Percentiles rank a stretch among this genome's conserved stretches.
Evolutionary conservation across 1,284 basidiomycete species (phyloP).

Genomic region (Singerocomus inundabilis): DNA sequence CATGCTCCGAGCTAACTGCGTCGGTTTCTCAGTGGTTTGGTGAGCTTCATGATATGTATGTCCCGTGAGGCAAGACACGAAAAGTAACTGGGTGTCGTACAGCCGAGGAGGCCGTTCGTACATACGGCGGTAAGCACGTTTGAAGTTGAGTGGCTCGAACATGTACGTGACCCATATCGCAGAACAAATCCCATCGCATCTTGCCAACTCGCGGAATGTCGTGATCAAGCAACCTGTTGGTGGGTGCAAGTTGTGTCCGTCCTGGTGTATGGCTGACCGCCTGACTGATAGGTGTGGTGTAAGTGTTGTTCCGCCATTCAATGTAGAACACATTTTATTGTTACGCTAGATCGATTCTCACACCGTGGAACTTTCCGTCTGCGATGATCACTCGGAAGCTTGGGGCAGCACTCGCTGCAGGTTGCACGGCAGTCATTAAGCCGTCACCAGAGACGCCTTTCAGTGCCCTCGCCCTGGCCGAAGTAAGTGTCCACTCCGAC

Average conservation of each 20-base stretch:
- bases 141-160: background rate
- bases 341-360: slow-evolving; percentile 64
- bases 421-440: slow-evolving; percentile 95
- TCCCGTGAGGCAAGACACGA: background rate
- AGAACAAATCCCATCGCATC: slow-evolving; percentile 83
- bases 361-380: slow-evolving; percentile 92
- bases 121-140: slow-evolving; percentile 63
- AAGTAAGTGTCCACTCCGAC: slow-evolving; percentile 45
- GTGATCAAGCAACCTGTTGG: slow-evolving; percentile 96
- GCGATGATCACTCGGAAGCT: slow-evolving; percentile 93
- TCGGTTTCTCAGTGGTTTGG: slow-evolving; percentile 65
- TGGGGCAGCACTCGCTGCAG: slow-evolving; percentile 88
- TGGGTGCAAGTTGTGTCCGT: slow-evolving; percentile 32
- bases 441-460: slow-evolving; percentile 96
- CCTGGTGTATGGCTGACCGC: background rate
- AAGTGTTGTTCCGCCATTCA: slow-evolving; percentile 26
- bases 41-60: slow-evolving; percentile 33
- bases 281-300: slow-evolving; percentile 54
- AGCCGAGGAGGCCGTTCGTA: slow-evolving; percentile 88
- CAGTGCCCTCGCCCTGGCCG: slow-evolving; percentile 85
- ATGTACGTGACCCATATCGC: slow-evolving; percentile 6
- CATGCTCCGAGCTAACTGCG: slow-evolving; percentile 6
- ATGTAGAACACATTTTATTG: slow-evolving; percentile 6
- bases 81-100: slow-evolving; percentile 2
- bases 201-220: slow-evolving; percentile 76